Conservation (phyloP, 805 yeast genomes). For the Ogataea angusta region DNA sequence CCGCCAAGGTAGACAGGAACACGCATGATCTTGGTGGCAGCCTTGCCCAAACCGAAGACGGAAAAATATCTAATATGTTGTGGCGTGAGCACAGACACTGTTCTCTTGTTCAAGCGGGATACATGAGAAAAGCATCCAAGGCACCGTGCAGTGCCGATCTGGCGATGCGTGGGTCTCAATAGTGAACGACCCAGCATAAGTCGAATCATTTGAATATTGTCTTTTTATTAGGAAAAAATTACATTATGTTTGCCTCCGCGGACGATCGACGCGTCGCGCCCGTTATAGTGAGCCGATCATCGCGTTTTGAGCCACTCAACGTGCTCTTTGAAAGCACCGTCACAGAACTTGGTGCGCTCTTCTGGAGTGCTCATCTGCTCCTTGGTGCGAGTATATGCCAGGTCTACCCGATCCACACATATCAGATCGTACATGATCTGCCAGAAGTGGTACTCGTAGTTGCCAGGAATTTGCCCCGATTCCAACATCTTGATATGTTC, state of each 20-base stretch:
- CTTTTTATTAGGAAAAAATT: constrained; percentile 1
- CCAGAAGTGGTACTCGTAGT: constrained; percentile 23
- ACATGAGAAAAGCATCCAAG: not conserved
- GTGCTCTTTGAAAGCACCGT: constrained; percentile 16
- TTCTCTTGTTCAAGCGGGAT: constrained; percentile 1
- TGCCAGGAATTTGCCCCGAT: constrained; percentile 13
- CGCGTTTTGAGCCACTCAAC: constrained; percentile 13
- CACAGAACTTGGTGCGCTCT: constrained; percentile 16
- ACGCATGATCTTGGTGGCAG: constrained; percentile 51
- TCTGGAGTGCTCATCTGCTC: constrained; percentile 13
- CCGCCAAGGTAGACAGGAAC: constrained; percentile 86
- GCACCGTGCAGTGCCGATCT: not conserved
- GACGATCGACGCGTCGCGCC: constrained; percentile 7
- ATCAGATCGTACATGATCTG: constrained; percentile 21
- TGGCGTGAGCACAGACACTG: constrained; percentile 3
- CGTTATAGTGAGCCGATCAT: not conserved
- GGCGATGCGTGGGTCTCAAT: not conserved
- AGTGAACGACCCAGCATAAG: not conserved
- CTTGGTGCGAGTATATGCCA: constrained; percentile 14
- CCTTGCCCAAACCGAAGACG: constrained; percentile 45
- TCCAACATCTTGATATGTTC: constrained; percentile 14
- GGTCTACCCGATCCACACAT: constrained; percentile 15
- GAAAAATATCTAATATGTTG: constrained; percentile 25
- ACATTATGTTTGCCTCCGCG: not conserved
- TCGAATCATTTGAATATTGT: constrained; percentile 2